Conservation (phyloP, 2,329 filamentous ascomycete species). For the Exophiala oligosperma region DNA sequence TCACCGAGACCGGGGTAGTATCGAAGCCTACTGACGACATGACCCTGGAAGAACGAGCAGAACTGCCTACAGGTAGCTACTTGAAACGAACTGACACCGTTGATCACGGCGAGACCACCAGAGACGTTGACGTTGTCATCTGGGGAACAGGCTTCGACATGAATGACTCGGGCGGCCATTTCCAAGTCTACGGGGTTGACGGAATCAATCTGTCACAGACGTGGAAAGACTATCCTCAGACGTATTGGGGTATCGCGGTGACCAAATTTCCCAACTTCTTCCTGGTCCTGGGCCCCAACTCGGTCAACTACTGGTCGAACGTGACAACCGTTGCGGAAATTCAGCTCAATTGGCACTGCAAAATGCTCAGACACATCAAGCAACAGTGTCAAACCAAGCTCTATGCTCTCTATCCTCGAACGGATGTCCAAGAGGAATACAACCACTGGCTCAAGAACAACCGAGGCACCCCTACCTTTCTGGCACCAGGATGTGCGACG, state of each 20-base stretch:
- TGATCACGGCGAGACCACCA: background rate
- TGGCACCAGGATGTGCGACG: background rate
- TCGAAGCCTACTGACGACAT: conserved; percentile 1
- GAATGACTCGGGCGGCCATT: conserved; percentile 2
- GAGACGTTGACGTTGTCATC: conserved; percentile 1
- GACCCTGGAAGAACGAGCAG: background rate
- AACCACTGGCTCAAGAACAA: background rate
- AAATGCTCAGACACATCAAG: conserved; percentile 3
- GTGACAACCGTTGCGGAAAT: conserved; percentile 1
- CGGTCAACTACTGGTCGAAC: conserved; percentile 23
- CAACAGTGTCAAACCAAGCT: background rate
- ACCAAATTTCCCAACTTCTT: conserved; percentile 35
- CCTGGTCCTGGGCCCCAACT: conserved; percentile 33
- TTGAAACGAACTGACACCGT: background rate
- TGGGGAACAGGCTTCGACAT: conserved; percentile 7
- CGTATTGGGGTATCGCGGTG: conserved; percentile 35
- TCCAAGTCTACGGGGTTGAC: conserved; percentile 4
- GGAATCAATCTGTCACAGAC: conserved; percentile 1
- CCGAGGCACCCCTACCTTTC: background rate
- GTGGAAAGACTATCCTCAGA: conserved; percentile 29
- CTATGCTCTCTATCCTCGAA: background rate
- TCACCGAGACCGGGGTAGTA: conserved; percentile 3
- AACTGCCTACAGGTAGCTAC: background rate
- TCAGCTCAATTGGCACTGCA: background rate
- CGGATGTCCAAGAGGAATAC: background rate